A percentile compares a stretch with the other conserved stretches of the same genome.
phyloP scores from a whole-genome alignment of 257 asterid genomes.

The Eucommia ulmoides region DNA sequence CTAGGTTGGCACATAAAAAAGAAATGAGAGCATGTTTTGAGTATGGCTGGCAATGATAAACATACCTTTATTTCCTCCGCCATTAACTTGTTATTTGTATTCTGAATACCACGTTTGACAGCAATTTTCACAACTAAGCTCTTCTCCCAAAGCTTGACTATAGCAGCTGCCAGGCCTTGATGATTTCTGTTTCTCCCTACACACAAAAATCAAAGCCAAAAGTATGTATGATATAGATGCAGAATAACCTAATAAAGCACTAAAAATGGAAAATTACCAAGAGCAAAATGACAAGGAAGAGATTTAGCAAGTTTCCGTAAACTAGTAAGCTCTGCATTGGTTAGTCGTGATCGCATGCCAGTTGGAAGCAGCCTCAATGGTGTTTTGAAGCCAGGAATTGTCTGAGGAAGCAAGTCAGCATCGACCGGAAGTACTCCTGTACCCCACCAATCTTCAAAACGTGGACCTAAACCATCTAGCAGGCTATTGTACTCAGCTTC shows the following conservation, averaged over 20 bases:
- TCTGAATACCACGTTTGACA: conserved; percentile 98
- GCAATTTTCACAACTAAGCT: conserved; percentile 93
- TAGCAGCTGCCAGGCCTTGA: conserved; percentile 88
- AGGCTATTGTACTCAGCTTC: conserved; percentile 59
- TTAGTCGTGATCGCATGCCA: conserved; percentile 79
- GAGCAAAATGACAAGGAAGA: conserved; percentile 94
- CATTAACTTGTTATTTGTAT: conserved; percentile 93
- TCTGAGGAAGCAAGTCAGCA: conserved; percentile 90
- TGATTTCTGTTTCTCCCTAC: conserved; percentile 91
- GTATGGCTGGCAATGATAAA: too few species aligned
- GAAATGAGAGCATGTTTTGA: too few species aligned
- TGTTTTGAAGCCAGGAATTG: conserved; percentile 76
- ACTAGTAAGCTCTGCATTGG: conserved; percentile 95
- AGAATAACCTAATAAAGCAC: too few species aligned
- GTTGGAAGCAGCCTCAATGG: conserved; percentile 95
- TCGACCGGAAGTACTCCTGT: conserved; percentile 97
- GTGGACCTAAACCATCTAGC: conserved; percentile 88
- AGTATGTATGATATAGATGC: too few species aligned
- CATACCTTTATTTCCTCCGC: conserved; percentile 89
- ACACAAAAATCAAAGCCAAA: too few species aligned
- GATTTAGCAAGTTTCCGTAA: conserved; percentile 78
- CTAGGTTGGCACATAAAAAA: too few species aligned
- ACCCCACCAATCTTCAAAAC: conserved; percentile 99
- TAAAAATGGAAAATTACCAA: conserved; percentile 57
- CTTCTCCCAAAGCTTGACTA: conserved; percentile 92